Base-by-base conservation (phyloP, 345 rosid species). In the Pistacia integerrima region DNA sequence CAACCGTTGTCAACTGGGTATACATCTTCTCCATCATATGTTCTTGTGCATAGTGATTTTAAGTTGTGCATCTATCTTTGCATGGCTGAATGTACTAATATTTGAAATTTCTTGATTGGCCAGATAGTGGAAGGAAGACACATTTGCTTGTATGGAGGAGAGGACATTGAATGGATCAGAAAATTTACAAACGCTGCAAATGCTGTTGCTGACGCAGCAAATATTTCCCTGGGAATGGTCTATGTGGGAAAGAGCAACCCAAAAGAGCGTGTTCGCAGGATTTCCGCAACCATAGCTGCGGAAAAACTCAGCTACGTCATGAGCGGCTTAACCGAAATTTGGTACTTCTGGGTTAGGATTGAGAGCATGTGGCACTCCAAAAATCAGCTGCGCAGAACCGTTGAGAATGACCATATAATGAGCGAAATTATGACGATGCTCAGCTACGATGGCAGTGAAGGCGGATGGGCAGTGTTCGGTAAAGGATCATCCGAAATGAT, bases 111-210 rank as follows among this genome's bases (percentile, higher is more conserved):
- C n/a, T 64, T 52, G 5, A 38, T 69, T 48, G 28, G 71, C 75
- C 87, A 88, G 89, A 87, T 88, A 28, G 10, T 55, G 2, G 87
- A 82, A 41, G 89, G 85, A 11, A 91, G 84, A 77, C 74, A 69
- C 80, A 85, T 91, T 68, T 93, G 92, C 82, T 76, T 93, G 55
- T 93, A 88, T 71, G 97, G 97, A 25, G 97, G 97, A 66, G 95
- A 89, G 78, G 92, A 93, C 77, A 71, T 87, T 2, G 90, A 87
- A 2, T 89, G 97, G 97, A 91, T 93, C 79, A 77, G 83, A 20
- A 88, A 69, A 22, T 88, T 81, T 79, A 85, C 92, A 11, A 22
- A 0, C 9, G 44, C 85, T 0, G 85, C 88, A 74, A 52, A 74
- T 5, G 49, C 52, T 6, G 85, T 84, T 8, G 89, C 95, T 0